Evolutionary conservation across 495 filamentous ascomycete genomes (phyloP).

Genomic region (Cryomyces minteri): DNA sequence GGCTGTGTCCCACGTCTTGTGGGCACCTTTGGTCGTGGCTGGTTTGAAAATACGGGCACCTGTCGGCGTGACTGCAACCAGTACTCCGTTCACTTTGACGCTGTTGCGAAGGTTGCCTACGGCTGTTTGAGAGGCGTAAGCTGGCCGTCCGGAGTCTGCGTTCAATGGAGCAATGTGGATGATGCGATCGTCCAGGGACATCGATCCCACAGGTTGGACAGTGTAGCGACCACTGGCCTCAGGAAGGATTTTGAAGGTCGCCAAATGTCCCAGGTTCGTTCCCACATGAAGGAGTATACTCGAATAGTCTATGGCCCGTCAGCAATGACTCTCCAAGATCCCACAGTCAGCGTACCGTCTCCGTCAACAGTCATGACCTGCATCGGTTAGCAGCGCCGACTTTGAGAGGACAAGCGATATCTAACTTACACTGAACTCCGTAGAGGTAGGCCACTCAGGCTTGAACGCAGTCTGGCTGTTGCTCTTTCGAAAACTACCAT

Average conservation of each 20-base stretch:
- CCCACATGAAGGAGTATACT: constrained; percentile 87
- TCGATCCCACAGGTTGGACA: constrained; percentile 50
- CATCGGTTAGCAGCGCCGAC: neutral
- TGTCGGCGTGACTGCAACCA: constrained; percentile 49
- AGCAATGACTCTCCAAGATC: neutral
- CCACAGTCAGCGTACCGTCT: constrained; percentile 32
- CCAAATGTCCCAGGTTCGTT: constrained; percentile 63
- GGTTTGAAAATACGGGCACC: constrained; percentile 77
- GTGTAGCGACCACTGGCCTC: constrained; percentile 46
- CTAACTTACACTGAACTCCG: constrained; percentile 56
- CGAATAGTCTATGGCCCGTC: constrained; percentile 45
- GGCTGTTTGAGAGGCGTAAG: constrained; percentile 50
- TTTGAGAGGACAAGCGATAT: neutral
- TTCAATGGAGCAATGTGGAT: constrained; percentile 62
- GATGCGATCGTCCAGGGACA: constrained; percentile 48
- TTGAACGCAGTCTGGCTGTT: constrained; percentile 27
- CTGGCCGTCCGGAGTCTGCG: constrained; percentile 54
- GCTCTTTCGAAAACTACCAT: constrained; percentile 41
- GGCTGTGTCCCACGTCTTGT: constrained; percentile 69
- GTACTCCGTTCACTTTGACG: constrained; percentile 47
- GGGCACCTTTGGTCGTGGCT: constrained; percentile 64
- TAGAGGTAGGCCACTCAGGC: constrained; percentile 51
- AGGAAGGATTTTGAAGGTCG: constrained; percentile 81
- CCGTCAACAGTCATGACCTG: constrained; percentile 68
- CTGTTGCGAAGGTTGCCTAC: constrained; percentile 59